These are phyloP conservation scores for Colletotrichum graminicola DNA, from an alignment of 2,329 filamentous ascomycete genomes.

Conservation along the genomic window DNA sequence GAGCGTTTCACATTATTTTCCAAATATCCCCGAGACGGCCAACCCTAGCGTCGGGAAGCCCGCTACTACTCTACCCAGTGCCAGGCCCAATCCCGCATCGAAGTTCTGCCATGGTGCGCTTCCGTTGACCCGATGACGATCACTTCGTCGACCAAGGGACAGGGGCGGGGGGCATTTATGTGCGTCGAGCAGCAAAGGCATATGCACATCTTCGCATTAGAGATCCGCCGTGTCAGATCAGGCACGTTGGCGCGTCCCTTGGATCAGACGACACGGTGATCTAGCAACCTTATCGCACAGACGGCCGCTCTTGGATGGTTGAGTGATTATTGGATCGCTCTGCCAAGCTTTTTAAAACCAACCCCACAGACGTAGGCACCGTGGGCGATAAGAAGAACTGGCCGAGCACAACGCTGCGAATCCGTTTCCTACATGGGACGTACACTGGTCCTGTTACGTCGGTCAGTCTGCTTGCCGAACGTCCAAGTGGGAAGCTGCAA, in stretches of 20 bases:
- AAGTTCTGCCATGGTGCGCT: slow-evolving; percentile 15
- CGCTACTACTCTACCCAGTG: slow-evolving; percentile 1
- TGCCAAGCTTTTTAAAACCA: slow-evolving; percentile 25
- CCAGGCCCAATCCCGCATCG: slow-evolving; percentile 19
- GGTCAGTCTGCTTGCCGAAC: slow-evolving; percentile 15
- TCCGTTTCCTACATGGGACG: slow-evolving; percentile 28
- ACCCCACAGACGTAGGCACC: slow-evolving; percentile 19
- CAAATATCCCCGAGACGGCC: slow-evolving; percentile 36
- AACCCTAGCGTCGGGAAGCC: slow-evolving; percentile 19
- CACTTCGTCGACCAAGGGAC: slow-evolving; percentile 1
- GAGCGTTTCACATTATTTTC: slow-evolving; percentile 36
- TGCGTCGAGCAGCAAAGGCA: slow-evolving; percentile 10
- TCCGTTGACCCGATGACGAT: slow-evolving; percentile 20
- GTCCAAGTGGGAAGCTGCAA: slow-evolving; percentile 11
- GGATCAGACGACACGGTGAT: slow-evolving; percentile 40
- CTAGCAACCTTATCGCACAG: slow-evolving; percentile 31
- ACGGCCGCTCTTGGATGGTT: slow-evolving; percentile 8
- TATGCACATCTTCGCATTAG: slow-evolving; percentile 6
- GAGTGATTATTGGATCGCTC: background rate
- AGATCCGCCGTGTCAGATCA: slow-evolving; percentile 29
- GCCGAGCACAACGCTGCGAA: slow-evolving; percentile 14
- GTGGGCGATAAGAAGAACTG: slow-evolving; percentile 15
- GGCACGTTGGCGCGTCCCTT: slow-evolving; percentile 9
- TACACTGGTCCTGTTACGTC: slow-evolving; percentile 9
- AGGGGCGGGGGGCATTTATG: slow-evolving; percentile 16